phyloP scores from a whole-genome alignment of 768 basidiomycete species.

The Coprinopsis sp. region DNA sequence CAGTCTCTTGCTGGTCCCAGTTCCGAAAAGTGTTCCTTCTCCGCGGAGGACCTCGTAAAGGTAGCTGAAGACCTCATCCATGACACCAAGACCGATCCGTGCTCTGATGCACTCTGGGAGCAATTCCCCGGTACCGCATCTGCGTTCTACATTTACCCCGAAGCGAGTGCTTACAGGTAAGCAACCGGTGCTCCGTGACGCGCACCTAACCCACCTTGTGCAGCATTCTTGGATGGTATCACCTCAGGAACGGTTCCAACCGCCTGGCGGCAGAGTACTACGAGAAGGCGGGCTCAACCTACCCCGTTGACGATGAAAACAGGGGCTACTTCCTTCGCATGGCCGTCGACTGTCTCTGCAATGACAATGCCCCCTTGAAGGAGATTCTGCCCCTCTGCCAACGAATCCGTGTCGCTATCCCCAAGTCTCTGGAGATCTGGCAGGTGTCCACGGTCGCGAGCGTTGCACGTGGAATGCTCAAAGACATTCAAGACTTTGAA shows the following conservation, averaged over 20 bases:
- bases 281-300: not conserved
- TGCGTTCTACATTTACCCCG: not conserved
- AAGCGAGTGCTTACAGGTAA: not conserved
- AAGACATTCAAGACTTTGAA: not conserved
- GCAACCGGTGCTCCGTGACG: not conserved
- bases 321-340: conserved; percentile 1
- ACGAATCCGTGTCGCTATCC: not conserved
- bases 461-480: not conserved
- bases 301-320: conserved; percentile 6
- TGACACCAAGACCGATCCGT: not conserved
- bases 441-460: not conserved
- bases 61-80: not conserved
- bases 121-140: not conserved
- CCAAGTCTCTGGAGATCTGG: conserved; percentile 1
- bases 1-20: not conserved
- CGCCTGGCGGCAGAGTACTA: not conserved
- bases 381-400: conserved; percentile 4
- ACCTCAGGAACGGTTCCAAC: not conserved
- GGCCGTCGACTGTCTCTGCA: not conserved
- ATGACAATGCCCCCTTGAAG: not conserved
- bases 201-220: not conserved
- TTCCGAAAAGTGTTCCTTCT: not conserved
- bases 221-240: conserved; percentile 2
- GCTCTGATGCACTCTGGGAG: not conserved
- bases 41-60: not conserved